Evolutionary conservation across 2,329 filamentous ascomycete genomes (phyloP), one percentile per base, ranked within the genome.

Genomic region (Venturia nashicola): DNA sequence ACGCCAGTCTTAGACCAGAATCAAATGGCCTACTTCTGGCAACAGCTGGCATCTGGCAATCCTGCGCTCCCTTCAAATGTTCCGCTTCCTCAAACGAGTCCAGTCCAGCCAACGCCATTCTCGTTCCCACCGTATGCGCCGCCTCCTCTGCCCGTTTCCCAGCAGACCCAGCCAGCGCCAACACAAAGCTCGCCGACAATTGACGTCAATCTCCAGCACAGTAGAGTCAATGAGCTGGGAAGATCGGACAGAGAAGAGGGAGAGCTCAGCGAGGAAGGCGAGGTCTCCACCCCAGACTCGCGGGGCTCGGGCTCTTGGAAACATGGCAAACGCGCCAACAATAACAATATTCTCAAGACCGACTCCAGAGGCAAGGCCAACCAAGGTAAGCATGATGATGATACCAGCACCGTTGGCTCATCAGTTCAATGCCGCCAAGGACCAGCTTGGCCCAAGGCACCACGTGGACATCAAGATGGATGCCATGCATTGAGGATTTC

Each of bases 261-360:
- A 18, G 90, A 95, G 72, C 73, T 94, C 39, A 89, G 85, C 67
- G 90, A 93, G 69, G 88, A 91, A 69, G 83, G 80, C 20, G 85
- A 87, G 68, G 79, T 82, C 51, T 57, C 51, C 27, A 57, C 32
- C 6, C 32, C 51, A 57, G 51, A 36, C 32, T 32, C 27, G 51
- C 51, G 51, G 27, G 16, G 9, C 14, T 18, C 51, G 2, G 32
- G 51, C 16, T 57, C 51, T 18, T 57, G 60, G 34, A 39, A 39
- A 16, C 34, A 34, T 39, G 40, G 27, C 36, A 42, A 55, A 23
- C 51, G 36, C 36, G 61, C 32, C 20, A 61, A 32, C 39, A 62
- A 48, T 36, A 61, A 16, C n/a, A 62, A 48, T 48, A 48, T 27
- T 61, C 39, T 27, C 43, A 61, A 61, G 12, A 23, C 5, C 39